Evolutionary conservation across 1,284 basidiomycete species (phyloP).

Genomic region (Singerocomus rubriflavus): DNA sequence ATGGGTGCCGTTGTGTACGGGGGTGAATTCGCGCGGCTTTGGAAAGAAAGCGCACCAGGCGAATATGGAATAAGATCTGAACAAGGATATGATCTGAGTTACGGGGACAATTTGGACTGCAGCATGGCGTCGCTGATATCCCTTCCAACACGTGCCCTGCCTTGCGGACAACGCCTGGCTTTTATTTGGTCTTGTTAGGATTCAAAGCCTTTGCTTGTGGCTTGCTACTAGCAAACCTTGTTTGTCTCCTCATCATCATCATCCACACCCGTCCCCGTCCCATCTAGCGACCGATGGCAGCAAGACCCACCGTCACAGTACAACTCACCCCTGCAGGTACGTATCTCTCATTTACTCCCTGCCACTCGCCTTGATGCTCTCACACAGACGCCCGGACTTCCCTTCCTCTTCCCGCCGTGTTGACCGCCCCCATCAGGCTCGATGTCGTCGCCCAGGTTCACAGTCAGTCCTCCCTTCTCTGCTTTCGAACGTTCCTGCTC

Average conservation of each 20-base stretch:
- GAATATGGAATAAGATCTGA: slow-evolving; percentile 15
- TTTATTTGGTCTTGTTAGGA: slow-evolving; percentile 27
- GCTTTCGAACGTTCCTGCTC: background rate
- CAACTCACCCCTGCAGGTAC: slow-evolving; percentile 65
- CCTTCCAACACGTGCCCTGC: slow-evolving; percentile 25
- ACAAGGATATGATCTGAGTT: slow-evolving; percentile 6
- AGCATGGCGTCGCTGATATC: slow-evolving; percentile 29
- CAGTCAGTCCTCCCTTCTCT: slow-evolving; percentile 64
- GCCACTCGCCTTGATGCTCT: slow-evolving; percentile 19
- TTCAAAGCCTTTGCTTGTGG: slow-evolving; percentile 17
- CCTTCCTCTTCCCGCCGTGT: slow-evolving; percentile 92
- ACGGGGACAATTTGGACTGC: background rate
- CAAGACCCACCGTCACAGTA: slow-evolving; percentile 86
- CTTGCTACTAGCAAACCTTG: slow-evolving; percentile 27
- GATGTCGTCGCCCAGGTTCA: slow-evolving; percentile 98
- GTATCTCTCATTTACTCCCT: background rate
- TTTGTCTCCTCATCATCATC: background rate
- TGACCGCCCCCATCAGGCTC: slow-evolving; percentile 97
- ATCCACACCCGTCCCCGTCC: background rate
- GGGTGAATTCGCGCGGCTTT: slow-evolving; percentile 4
- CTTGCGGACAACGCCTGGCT: slow-evolving; percentile 29
- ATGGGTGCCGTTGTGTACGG: slow-evolving; percentile 16
- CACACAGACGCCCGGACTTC: slow-evolving; percentile 60
- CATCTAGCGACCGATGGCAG: slow-evolving; percentile 62
- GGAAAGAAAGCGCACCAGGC: slow-evolving; percentile 22